phyloP scores from a whole-genome alignment of 2,329 filamentous ascomycete genomes.

The Beauveria scarabaeidicola region DNA sequence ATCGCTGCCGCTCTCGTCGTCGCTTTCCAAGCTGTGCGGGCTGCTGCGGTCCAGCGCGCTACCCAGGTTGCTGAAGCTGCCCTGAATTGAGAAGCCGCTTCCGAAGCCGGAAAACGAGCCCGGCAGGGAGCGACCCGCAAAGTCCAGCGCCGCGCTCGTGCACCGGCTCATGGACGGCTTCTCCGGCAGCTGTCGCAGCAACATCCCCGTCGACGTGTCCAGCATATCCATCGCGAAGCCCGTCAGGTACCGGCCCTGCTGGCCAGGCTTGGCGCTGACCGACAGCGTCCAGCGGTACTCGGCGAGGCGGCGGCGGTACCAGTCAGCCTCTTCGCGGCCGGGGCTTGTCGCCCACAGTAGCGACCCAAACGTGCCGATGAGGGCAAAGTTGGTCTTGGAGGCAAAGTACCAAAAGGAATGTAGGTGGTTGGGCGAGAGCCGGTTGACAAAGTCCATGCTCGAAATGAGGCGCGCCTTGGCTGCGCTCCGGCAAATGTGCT shows the following conservation, averaged over 20 bases:
- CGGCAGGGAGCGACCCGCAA: conserved; percentile 27
- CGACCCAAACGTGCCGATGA: conserved; percentile 90
- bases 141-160: conserved; percentile 38
- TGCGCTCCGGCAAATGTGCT: conserved; percentile 86
- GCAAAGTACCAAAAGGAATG: conserved; percentile 91
- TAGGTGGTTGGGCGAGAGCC: conserved; percentile 75
- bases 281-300: conserved; percentile 94
- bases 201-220: conserved; percentile 60
- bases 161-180: conserved; percentile 55
- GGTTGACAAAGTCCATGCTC: conserved; percentile 95
- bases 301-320: conserved; percentile 75
- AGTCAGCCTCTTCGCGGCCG: conserved; percentile 80
- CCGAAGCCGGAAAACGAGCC: conserved; percentile 24
- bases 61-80: conserved; percentile 34
- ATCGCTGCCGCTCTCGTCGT: conserved; percentile 47
- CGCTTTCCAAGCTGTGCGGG: conserved; percentile 43
- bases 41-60: conserved; percentile 24
- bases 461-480: conserved; percentile 91
- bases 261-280: conserved; percentile 68
- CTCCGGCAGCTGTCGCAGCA: conserved; percentile 61
- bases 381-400: conserved; percentile 81
- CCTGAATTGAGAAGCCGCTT: conserved; percentile 22
- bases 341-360: conserved; percentile 84
- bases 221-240: conserved; percentile 72
- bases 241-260: conserved; percentile 48